These are phyloP conservation scores for Tulasnella sp. DNA, from an alignment of 768 basidiomycete genomes.

Conservation along the genomic window DNA sequence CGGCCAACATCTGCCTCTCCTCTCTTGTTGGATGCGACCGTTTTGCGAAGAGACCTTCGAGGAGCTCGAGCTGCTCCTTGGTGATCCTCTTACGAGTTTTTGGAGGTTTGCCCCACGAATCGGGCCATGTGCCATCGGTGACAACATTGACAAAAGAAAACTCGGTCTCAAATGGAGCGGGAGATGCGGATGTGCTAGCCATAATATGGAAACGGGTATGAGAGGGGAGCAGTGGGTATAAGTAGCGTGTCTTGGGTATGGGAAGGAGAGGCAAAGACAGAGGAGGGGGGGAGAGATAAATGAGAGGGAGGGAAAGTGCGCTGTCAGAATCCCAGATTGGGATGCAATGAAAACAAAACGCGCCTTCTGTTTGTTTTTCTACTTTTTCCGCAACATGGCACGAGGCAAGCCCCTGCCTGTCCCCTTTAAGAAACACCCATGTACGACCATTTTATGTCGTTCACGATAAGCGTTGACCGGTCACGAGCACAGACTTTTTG, in stretches of 20 bases:
- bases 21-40: constrained; percentile 30
- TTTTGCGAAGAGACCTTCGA: constrained; percentile 27
- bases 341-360: constrained; percentile 10
- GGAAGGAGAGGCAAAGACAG: constrained; percentile 5
- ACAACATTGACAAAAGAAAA: constrained; percentile 32
- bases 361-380: constrained; percentile 2
- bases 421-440: background rate
- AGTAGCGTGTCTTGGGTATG: constrained; percentile 5
- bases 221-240: constrained; percentile 4
- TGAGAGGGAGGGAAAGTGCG: constrained; percentile 18
- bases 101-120: constrained; percentile 32
- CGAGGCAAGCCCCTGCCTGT: background rate
- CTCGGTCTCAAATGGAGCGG: constrained; percentile 19
- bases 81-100: constrained; percentile 34
- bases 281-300: constrained; percentile 26
- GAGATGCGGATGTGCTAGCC: constrained; percentile 21
- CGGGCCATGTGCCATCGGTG: constrained; percentile 31
- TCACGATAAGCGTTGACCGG: background rate
- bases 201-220: constrained; percentile 11
- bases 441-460: constrained; percentile 2
- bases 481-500: background rate
- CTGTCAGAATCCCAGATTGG: constrained; percentile 9
- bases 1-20: constrained; percentile 25
- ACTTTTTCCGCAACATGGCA: constrained; percentile 1
- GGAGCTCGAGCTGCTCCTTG: constrained; percentile 32